Evolutionary conservation across 2,329 filamentous ascomycete species (phyloP), one percentile per base, ranked within the genome.

Genomic region (Hypomyces rosellus): DNA sequence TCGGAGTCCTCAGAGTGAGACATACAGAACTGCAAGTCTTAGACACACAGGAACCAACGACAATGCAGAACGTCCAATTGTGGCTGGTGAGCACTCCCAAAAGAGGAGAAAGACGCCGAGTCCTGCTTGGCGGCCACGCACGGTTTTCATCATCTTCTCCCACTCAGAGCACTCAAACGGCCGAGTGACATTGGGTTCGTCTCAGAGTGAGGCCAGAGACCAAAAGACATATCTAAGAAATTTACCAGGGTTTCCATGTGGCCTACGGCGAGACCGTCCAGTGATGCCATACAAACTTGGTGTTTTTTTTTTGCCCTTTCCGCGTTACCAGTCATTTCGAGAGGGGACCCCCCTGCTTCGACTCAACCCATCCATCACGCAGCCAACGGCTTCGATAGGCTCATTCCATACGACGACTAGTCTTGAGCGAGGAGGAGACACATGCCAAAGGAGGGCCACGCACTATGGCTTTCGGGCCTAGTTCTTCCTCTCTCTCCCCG

Each of bases 1-100:
- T 69, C 61, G 63, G 66, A 66, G 61, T 53, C 52, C 45, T 54
- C 46, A 46, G 54, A 64, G 59, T 65, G 59, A 70, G 68, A 71
- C 68, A 70, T 63, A 59, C 56, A 57, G 55, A 54, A 53, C 57
- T 60, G 62, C 59, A 65, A 63, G 63, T 65, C 64, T 55, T 1
- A 59, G 67, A 69, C 65, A 65, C 62, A 57, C 61, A 65, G 58
- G 45, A 47, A 33, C 49, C 38, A 41, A 48, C 45, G 40, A 44
- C 45, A 44, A 20, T 20, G 18, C 30, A 44, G 38, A n/a, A 49
- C 57, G 54, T 59, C 53, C 34, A 34, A 40, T 38, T 43, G 45
- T 44, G 49, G 45, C 49, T 51, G 49, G 41, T 38, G 48, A 45
- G 22, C 18, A 25, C 25, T 38, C 46, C 42, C 34, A 42, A 46